A percentile compares a stretch with the other conserved stretches of the same genome.
Evolutionary conservation across 78 protist genomes (phyloP).

Genomic region (Speleostelium caveatum): DNA sequence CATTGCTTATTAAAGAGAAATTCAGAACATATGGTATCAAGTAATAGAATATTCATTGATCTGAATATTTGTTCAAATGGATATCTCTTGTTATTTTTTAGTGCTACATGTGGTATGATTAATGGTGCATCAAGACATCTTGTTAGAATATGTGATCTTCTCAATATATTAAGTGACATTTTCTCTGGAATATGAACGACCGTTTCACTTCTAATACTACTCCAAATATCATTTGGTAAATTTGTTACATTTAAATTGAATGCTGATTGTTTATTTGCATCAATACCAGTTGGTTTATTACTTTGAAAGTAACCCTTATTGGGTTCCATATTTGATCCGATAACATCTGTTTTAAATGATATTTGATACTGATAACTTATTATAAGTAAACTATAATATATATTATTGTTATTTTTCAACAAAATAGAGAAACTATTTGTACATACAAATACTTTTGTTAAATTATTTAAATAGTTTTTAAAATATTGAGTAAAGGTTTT

Average conservation of each 20-base stretch:
- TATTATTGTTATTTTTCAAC: background rate
- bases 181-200: constrained; percentile 41
- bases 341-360: constrained; percentile 43
- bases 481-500: constrained; percentile 41
- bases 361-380: constrained; percentile 24
- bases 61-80: constrained; percentile 75
- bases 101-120: constrained; percentile 68
- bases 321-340: constrained; percentile 27
- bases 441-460: constrained; percentile 58
- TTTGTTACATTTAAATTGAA: constrained; percentile 51
- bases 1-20: constrained; percentile 51
- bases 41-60: constrained; percentile 58
- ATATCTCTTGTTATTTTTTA: constrained; percentile 54
- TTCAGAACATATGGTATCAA: constrained; percentile 64
- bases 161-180: background rate
- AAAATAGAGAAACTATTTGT: too few species aligned
- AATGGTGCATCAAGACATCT: constrained; percentile 68
- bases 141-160: constrained; percentile 28
- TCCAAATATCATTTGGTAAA: constrained; percentile 73
- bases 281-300: background rate
- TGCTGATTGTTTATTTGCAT: constrained; percentile 54
- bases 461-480: constrained; percentile 21
- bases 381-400: too few species aligned
- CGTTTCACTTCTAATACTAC: constrained; percentile 42
- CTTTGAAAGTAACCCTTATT: constrained; percentile 54